Percentiles rank a stretch among this genome's conserved stretches.
Conservation (phyloP, 345 rosid genomes). For the Eucalyptus dawsonii region DNA sequence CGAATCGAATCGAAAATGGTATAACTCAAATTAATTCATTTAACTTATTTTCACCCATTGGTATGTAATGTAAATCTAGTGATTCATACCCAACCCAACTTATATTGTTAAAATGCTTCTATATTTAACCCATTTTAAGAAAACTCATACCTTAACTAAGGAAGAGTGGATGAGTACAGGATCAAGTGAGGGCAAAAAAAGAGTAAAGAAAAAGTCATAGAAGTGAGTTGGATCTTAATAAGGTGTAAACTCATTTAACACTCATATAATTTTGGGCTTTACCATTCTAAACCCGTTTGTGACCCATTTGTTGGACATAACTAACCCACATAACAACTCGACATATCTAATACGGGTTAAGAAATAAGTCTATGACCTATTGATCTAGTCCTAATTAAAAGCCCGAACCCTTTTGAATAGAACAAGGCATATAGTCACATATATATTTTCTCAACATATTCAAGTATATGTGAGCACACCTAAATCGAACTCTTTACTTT, state of each 20-base stretch:
- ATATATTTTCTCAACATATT: background rate
- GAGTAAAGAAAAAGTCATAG: background rate
- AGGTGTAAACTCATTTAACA: background rate
- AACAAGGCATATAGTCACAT: background rate
- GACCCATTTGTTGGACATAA: background rate
- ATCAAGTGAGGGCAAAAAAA: too few relatives aligned
- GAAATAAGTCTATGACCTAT: background rate
- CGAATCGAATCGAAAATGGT: too few relatives aligned
- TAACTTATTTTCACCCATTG: background rate
- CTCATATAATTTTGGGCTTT: background rate
- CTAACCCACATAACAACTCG: background rate
- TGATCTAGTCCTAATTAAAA: background rate
- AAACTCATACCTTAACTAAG: background rate
- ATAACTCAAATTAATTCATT: too few relatives aligned
- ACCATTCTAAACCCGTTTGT: background rate
- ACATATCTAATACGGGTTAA: background rate
- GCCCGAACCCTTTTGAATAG: background rate
- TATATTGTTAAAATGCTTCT: background rate
- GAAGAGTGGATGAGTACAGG: background rate
- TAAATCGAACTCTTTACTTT: background rate
- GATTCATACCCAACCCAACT: background rate
- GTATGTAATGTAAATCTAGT: too few relatives aligned
- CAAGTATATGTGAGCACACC: background rate
- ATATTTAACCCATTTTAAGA: background rate
- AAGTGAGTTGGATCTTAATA: background rate